These are phyloP conservation scores for Cucurbita argyrosperma DNA, from an alignment of 306 rosid genomes.

Conservation along the genomic window DNA sequence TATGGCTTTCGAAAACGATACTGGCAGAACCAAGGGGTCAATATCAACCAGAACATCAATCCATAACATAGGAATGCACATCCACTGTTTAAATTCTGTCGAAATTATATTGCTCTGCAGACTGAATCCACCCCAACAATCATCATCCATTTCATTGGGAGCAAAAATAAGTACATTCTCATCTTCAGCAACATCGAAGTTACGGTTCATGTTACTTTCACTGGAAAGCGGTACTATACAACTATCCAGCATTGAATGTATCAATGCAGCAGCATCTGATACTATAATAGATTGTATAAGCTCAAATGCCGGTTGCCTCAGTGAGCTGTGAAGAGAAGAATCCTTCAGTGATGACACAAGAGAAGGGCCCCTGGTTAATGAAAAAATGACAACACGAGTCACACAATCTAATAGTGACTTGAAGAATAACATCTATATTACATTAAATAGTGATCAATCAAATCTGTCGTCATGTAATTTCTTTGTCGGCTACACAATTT, in stretches of 20 bases:
- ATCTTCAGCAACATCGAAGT: conserved; percentile 36
- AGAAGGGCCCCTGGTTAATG: conserved; percentile 79
- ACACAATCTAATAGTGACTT: neutral
- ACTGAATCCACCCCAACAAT: conserved; percentile 63
- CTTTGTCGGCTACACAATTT: neutral
- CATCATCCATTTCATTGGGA: conserved; percentile 36
- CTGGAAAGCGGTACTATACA: conserved; percentile 16
- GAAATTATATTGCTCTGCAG: conserved; percentile 49
- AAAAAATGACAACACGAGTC: conserved; percentile 7
- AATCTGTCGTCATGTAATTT: neutral
- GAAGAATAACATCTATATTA: neutral
- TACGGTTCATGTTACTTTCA: conserved; percentile 19
- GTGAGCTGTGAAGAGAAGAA: conserved; percentile 72
- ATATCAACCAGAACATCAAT: conserved; percentile 59
- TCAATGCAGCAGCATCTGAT: conserved; percentile 78
- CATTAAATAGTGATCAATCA: neutral
- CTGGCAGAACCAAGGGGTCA: conserved; percentile 53
- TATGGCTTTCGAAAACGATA: conserved; percentile 83
- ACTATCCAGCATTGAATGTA: conserved; percentile 38
- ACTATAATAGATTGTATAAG: conserved; percentile 66
- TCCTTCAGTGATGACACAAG: conserved; percentile 89
- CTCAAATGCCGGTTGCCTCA: conserved; percentile 95
- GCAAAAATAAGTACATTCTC: conserved; percentile 22
- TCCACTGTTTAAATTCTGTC: conserved; percentile 59
- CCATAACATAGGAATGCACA: conserved; percentile 97